Evolutionary conservation across 768 basidiomycete species (phyloP), one percentile per base, ranked within the genome.

Genomic region (Antrodiella citrinella): DNA sequence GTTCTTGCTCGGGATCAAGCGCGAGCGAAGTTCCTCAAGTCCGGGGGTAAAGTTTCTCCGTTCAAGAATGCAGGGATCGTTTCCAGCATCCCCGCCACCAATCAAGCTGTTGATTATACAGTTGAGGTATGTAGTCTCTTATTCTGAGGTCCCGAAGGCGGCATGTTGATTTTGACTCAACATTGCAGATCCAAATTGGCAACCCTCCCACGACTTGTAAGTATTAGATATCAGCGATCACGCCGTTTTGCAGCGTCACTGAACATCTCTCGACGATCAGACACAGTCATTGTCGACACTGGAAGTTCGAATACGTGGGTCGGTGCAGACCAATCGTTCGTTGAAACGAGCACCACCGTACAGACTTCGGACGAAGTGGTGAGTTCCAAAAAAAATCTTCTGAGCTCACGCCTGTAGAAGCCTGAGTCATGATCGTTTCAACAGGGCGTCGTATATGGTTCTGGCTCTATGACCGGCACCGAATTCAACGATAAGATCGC

Each of bases 301-400:
- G 56, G 47, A 1, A 52, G 53, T 44, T 57, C 58, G 3, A 59
- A 59, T 38, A 59, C 58, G 4, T 57, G 58, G 58, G 58, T 57
- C 44, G 53, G 53, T 20, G 55, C 57, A 12, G 25, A 26, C 23
- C 50, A 43, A 22, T n/a, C 44, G 0, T 59, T 54, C 44, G 43
- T 40, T 11, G 46, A 50, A 22, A 57, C 57, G 1, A 41, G 18
- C 9, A 52, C 56, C 4, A 57, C 51, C 43, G 45, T 51, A 2
- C 45, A 55, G 20, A 57, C 50, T 45, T 23, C 40, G 10, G 43
- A 53, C 48, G n/a, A 38, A 21, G 38, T 53, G 20, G 51, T 53
- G 26, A 4, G 51, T 49, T 43, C 18, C 30, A 35, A 35, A 15
- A 7, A 15, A 7, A 35, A 7, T 15, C 15, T 15, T 15, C 7